phyloP scores from a whole-genome alignment of 495 filamentous ascomycete species.

The Hypomontagnella submonticulosa region DNA sequence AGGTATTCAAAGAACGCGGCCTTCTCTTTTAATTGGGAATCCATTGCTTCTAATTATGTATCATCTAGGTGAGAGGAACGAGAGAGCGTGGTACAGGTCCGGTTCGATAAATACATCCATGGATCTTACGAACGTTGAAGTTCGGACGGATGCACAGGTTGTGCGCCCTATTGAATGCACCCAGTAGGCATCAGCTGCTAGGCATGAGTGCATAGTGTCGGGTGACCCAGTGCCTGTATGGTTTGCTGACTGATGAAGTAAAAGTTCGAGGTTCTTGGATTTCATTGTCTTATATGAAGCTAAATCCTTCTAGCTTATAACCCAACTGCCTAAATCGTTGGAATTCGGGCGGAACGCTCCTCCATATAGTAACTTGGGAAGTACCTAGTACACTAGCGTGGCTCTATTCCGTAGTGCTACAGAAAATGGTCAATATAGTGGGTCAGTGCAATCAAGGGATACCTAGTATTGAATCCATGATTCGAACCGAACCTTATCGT shows the following conservation, averaged over 20 bases:
- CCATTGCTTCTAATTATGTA: constrained; percentile 23
- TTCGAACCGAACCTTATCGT: too few species aligned
- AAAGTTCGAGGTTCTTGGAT: too few species aligned
- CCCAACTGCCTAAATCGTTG: too few species aligned
- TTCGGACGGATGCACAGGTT: constrained; percentile 1
- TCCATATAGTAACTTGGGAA: too few species aligned
- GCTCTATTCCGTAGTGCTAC: too few species aligned
- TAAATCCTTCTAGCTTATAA: too few species aligned
- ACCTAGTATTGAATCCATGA: too few species aligned
- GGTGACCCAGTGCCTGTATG: not conserved
- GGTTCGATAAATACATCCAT: not conserved
- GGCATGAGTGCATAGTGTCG: not conserved
- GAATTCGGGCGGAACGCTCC: too few species aligned
- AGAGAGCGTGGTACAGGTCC: not conserved
- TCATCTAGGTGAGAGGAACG: not conserved
- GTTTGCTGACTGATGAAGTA: not conserved
- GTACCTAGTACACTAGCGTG: too few species aligned
- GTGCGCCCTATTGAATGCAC: not conserved
- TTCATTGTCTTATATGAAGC: too few species aligned
- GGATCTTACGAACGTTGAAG: constrained; percentile 9
- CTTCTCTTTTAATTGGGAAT: constrained; percentile 42
- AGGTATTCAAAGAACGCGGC: constrained; percentile 45
- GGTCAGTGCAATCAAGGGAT: too few species aligned
- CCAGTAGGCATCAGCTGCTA: constrained; percentile 20
- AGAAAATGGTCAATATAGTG: too few species aligned